Base-by-base conservation (phyloP, 164 flowering plant species). In the Vitis cinerea region DNA sequence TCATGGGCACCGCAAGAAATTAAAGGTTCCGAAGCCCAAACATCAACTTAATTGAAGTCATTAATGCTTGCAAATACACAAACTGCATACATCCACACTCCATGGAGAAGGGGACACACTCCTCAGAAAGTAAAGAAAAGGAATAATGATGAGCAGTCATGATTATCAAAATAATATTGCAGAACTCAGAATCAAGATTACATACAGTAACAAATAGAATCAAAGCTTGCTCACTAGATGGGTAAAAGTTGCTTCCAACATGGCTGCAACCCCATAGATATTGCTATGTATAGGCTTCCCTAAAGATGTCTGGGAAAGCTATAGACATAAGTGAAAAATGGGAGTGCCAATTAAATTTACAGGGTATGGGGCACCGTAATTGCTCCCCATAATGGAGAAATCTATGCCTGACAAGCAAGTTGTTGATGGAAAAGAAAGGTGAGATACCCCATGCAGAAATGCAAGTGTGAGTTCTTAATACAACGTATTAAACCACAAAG, bases 401-500 rank as follows among this genome's bases (percentile, higher is more conserved):
- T 16, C 29, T 53, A 52, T 52, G 30, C 47, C n/a, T 65, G 48
- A 23, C 29, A 48, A 65, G 17, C 1, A 61, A 51, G 58, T 58
- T 4, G 50, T 2, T 13, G 11, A 47, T 16, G 29, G 9, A 48
- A 51, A 11, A 19, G 30, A 49, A 30, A 19, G 30, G 17, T 64
- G 2, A 10, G 37, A 11, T 23, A 55, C 44, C 50, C 64, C 37
- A 48, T 47, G 63, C 53, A 48, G 31, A 17, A 13, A 56, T 60
- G 76, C 78, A 77, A 31, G 74, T 31, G 15, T 31, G 9, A 29
- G 11, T 58, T 59, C 52, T 13, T 44, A 48, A 48, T 15, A 44
- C 31, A 14, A 57, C 44, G 12, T 53, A 65, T 73, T 70, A 87
- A 54, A 71, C 84, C 73, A 93, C 80, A 63, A 93, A 91, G 71